phyloP scores from a whole-genome alignment of 768 basidiomycete species.

The Omphalotus guepiniiformis region DNA sequence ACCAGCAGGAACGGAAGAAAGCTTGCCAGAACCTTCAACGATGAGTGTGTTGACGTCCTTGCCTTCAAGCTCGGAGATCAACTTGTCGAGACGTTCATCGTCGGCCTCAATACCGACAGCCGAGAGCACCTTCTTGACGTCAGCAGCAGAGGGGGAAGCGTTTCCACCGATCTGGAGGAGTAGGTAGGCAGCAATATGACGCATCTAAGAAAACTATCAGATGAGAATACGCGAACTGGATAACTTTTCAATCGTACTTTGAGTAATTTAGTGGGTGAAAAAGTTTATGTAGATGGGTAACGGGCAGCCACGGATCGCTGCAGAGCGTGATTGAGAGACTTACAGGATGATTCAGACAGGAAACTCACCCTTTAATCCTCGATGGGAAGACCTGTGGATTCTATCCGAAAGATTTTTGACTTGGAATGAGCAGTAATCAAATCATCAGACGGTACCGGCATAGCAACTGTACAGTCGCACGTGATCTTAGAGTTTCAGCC shows the following conservation, averaged over 20 bases:
- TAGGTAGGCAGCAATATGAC: conserved; percentile 92
- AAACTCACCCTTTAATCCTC: conserved; percentile 74
- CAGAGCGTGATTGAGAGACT: background rate
- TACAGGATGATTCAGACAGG: background rate
- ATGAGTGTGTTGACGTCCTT: conserved; percentile 92
- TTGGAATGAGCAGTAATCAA: no score
- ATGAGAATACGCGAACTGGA: background rate
- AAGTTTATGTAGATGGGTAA: conserved; percentile 32
- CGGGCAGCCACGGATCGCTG: conserved; percentile 92
- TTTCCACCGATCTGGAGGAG: conserved; percentile 96
- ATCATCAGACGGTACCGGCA: no score
- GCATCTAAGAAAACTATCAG: conserved; percentile 53
- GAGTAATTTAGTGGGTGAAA: conserved; percentile 22
- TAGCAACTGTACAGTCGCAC: background rate
- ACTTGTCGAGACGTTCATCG: conserved; percentile 69
- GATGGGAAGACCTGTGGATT: conserved; percentile 90
- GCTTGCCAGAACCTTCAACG: conserved; percentile 86
- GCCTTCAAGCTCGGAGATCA: conserved; percentile 86
- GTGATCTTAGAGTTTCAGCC: no score
- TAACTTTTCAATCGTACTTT: conserved; percentile 37
- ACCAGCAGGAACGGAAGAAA: conserved; percentile 95
- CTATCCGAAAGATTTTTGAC: conserved; percentile 62
- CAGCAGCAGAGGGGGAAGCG: conserved; percentile 74
- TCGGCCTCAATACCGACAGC: conserved; percentile 90
- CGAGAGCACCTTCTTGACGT: conserved; percentile 83